phyloP scores from a whole-genome alignment of 1,139 yeast species.

The Yamadazyma oceani region DNA sequence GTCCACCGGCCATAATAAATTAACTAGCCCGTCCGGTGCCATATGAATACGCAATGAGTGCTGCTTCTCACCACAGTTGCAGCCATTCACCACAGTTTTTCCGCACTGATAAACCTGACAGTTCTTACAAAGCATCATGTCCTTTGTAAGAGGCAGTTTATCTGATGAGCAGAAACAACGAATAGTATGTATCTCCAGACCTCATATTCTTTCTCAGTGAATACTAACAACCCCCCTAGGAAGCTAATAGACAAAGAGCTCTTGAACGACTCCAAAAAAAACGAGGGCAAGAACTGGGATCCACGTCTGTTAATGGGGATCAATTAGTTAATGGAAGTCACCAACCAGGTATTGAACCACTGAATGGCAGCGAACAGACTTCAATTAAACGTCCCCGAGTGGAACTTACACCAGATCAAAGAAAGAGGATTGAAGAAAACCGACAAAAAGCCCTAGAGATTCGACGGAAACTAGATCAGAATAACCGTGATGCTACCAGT shows the following conservation, averaged over 20 bases:
- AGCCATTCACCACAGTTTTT: no score
- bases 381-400: constrained; percentile 21
- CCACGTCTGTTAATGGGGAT: constrained; percentile 5
- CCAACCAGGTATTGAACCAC: no score
- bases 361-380: constrained; percentile 6
- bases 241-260: constrained; percentile 59
- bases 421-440: constrained; percentile 53
- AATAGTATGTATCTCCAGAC: constrained; percentile 22
- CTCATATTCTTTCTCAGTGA: no score
- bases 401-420: constrained; percentile 53
- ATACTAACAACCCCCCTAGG: constrained; percentile 35
- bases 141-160: constrained; percentile 23
- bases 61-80: no score
- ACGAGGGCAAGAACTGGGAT: constrained; percentile 21
- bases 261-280: constrained; percentile 54
- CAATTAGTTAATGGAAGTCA: no score
- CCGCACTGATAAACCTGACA: no score
- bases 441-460: constrained; percentile 59
- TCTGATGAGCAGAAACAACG: constrained; percentile 27
- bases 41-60: no score
- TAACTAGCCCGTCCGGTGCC: no score
- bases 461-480: constrained; percentile 36
- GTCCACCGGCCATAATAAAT: no score
- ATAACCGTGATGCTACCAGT: constrained; percentile 30
- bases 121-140: constrained; percentile 14